phyloP scores from a whole-genome alignment of 805 yeast genomes.

The Metschnikowia vanudenii region DNA sequence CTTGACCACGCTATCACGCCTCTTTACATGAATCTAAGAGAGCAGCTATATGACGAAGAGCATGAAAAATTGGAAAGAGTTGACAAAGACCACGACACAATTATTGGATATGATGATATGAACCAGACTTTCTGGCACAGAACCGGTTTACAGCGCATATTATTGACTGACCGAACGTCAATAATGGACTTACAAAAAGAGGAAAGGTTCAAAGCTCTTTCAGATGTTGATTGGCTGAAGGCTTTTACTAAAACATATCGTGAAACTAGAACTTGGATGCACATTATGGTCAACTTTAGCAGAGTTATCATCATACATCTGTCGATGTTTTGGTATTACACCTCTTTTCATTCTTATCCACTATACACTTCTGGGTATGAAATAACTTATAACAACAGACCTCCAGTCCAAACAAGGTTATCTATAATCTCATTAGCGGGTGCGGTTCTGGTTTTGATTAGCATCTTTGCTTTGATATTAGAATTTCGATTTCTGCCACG shows the following conservation, averaged over 20 bases:
- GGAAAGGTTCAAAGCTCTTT: conserved; percentile 55
- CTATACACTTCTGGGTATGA: conserved; percentile 60
- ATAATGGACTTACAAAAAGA: conserved; percentile 54
- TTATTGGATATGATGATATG: conserved; percentile 86
- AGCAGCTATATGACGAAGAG: conserved; percentile 48
- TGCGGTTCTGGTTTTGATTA: conserved; percentile 51
- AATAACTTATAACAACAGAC: conserved; percentile 55
- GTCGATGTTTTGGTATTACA: conserved; percentile 74
- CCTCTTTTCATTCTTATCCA: conserved; percentile 64
- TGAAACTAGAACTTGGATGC: conserved; percentile 98
- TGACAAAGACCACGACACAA: conserved; percentile 63
- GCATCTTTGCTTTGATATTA: conserved; percentile 52
- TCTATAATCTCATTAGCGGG: conserved; percentile 71
- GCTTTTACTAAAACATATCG: conserved; percentile 89
- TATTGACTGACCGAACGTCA: conserved; percentile 40
- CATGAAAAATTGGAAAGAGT: conserved; percentile 46
- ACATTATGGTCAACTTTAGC: conserved; percentile 89
- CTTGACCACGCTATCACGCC: conserved; percentile 76
- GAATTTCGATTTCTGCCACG: conserved; percentile 70
- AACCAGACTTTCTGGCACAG: conserved; percentile 86
- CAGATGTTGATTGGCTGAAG: conserved; percentile 61
- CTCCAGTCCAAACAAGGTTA: conserved; percentile 53
- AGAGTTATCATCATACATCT: conserved; percentile 66
- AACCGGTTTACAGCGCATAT: conserved; percentile 60
- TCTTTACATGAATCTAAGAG: conserved; percentile 57